Evolutionary conservation across 495 filamentous ascomycete genomes (phyloP).

Genomic region (Stereocaulon alpinum): DNA sequence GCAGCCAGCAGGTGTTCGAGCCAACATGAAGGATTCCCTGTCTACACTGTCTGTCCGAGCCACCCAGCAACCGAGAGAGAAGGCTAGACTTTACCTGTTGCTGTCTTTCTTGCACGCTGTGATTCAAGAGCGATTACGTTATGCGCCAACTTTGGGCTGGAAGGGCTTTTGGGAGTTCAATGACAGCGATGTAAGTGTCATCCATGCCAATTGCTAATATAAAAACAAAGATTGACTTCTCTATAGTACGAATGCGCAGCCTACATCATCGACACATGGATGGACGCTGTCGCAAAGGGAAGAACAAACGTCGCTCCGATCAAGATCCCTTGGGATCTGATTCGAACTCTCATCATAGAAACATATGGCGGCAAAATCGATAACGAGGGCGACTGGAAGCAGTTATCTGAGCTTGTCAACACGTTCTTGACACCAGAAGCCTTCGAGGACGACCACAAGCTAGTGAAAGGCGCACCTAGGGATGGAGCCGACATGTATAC

Average conservation of each 20-base stretch:
- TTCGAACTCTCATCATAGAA: conserved; percentile 81
- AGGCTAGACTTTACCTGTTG: conserved; percentile 80
- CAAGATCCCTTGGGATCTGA: conserved; percentile 96
- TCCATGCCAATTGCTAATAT: conserved; percentile 1
- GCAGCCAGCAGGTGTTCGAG: conserved; percentile 89
- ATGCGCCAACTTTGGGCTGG: conserved; percentile 92
- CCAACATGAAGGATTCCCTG: conserved; percentile 98
- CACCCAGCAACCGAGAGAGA: conserved; percentile 77
- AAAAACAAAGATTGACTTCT: neutral
- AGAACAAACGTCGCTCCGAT: conserved; percentile 85
- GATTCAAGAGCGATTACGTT: conserved; percentile 88
- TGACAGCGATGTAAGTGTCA: conserved; percentile 82
- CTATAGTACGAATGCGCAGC: conserved; percentile 89
- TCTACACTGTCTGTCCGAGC: conserved; percentile 69
- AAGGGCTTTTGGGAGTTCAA: conserved; percentile 99
- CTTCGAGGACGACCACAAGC: conserved; percentile 82
- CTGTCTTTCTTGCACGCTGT: conserved; percentile 94
- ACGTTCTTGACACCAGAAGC: conserved; percentile 72
- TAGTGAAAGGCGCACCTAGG: conserved; percentile 53
- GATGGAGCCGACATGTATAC: conserved; percentile 29
- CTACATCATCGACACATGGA: conserved; percentile 92
- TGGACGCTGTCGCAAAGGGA: conserved; percentile 67
- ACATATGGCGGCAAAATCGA: conserved; percentile 98
- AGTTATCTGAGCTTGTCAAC: conserved; percentile 61
- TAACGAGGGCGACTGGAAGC: conserved; percentile 71